Conservation (phyloP, 108 stramenopile species). For the Cylindrotheca fusiformis region DNA sequence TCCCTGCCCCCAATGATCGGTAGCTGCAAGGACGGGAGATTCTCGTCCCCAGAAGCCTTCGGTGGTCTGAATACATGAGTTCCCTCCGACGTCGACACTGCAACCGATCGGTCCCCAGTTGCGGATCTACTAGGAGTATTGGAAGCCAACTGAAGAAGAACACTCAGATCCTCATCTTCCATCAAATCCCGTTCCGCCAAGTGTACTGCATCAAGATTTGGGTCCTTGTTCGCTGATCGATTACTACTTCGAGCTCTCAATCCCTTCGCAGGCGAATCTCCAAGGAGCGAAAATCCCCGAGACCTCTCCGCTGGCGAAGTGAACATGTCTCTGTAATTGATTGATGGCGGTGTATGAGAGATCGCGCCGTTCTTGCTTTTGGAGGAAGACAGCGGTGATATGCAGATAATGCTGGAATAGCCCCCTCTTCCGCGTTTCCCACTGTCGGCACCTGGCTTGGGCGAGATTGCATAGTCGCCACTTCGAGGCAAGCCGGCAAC, state of each 20-base stretch:
- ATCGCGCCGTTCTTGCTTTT: conserved; percentile 24
- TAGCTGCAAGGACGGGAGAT: conserved; percentile 39
- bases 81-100: conserved; percentile 15
- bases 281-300: conserved; percentile 29
- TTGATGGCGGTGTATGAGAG: conserved; percentile 40
- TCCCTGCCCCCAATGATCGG: conserved; percentile 46
- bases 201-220: conserved; percentile 61
- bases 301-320: conserved; percentile 50
- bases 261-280: conserved; percentile 35
- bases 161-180: conserved; percentile 85
- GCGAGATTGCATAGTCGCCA: conserved; percentile 18
- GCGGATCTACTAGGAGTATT: conserved; percentile 42
- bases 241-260: conserved; percentile 8
- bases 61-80: conserved; percentile 39
- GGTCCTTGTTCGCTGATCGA: conserved; percentile 22
- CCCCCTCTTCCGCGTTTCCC: conserved; percentile 11
- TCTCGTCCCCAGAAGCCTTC: conserved; percentile 17
- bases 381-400: conserved; percentile 72
- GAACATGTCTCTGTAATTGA: conserved; percentile 77
- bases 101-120: conserved; percentile 7
- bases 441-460: conserved; percentile 27
- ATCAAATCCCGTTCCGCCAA: conserved; percentile 72
- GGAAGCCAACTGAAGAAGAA: conserved; percentile 74
- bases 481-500: conserved; percentile 49
- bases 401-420: conserved; percentile 71